Percentiles rank a stretch among this genome's conserved stretches.
Evolutionary conservation across 306 rosid genomes (phyloP).

Genomic region (Trichosanthes truncata): DNA sequence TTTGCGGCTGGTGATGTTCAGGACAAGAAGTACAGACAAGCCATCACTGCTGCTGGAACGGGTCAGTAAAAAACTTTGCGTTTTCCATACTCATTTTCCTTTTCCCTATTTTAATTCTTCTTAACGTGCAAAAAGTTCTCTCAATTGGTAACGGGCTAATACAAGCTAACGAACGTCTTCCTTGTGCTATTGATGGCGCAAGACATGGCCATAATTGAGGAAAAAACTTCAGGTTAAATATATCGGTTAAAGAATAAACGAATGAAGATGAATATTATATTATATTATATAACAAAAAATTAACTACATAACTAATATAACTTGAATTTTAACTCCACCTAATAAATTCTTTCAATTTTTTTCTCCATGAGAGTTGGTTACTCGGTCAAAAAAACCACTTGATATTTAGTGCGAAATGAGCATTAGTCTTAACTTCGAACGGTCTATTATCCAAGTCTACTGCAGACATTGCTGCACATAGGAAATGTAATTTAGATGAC

Average conservation of each 20-base stretch:
- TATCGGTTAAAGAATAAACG: background rate
- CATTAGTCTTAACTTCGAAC: too few relatives aligned
- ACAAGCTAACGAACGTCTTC: background rate
- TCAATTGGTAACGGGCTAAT: background rate
- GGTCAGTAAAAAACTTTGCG: conserved; percentile 23
- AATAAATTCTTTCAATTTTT: too few relatives aligned
- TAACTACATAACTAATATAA: too few relatives aligned
- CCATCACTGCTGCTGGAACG: conserved; percentile 79
- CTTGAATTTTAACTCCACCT: background rate
- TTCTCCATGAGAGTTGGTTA: too few relatives aligned
- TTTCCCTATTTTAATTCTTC: background rate
- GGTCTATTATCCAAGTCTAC: background rate
- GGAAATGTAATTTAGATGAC: background rate
- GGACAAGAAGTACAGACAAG: conserved; percentile 94
- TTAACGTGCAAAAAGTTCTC: background rate
- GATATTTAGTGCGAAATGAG: background rate
- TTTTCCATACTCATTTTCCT: background rate
- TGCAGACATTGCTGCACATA: background rate
- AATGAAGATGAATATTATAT: background rate
- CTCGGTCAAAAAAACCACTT: background rate
- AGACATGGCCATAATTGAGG: background rate
- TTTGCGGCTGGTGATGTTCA: conserved; percentile 95
- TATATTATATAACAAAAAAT: background rate
- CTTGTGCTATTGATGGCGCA: background rate
- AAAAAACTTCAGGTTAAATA: background rate